These are phyloP conservation scores for Cladosporium cucumerinum DNA, from an alignment of 2,329 filamentous ascomycete genomes.

Conservation along the genomic window DNA sequence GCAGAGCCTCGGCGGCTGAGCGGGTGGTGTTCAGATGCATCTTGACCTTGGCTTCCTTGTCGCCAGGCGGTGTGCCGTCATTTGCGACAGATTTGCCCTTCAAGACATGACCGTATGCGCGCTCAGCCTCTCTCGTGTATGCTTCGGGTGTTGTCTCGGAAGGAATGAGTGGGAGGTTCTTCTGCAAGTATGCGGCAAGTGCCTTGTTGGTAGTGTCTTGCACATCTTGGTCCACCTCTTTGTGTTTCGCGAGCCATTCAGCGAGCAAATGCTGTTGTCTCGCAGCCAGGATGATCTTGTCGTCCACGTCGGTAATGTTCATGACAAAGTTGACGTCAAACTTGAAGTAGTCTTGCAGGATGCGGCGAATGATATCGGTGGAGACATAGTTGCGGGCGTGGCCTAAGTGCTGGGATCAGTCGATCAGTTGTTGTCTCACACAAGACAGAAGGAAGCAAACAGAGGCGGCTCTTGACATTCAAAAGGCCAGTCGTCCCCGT, in stretches of 20 bases:
- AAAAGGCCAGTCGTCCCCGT: neutral
- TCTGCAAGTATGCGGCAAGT: conserved; percentile 58
- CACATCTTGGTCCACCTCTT: conserved; percentile 45
- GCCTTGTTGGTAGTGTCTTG: conserved; percentile 49
- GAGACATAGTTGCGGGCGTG: conserved; percentile 89
- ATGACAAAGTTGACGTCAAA: conserved; percentile 84
- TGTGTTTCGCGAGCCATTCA: conserved; percentile 60
- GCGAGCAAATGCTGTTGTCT: conserved; percentile 75
- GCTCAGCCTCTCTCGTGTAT: conserved; percentile 48
- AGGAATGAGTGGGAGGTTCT: conserved; percentile 59
- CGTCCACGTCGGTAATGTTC: conserved; percentile 82
- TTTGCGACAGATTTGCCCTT: conserved; percentile 54
- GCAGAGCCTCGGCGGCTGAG: conserved; percentile 52
- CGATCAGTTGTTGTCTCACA: conserved; percentile 10
- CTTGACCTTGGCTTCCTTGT: conserved; percentile 81
- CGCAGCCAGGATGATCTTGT: conserved; percentile 60
- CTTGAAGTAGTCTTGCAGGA: conserved; percentile 77
- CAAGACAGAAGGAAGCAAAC: neutral
- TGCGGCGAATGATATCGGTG: conserved; percentile 81
- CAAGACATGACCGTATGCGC: conserved; percentile 54
- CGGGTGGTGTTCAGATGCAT: conserved; percentile 73
- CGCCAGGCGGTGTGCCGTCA: conserved; percentile 56
- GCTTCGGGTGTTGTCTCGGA: conserved; percentile 43
- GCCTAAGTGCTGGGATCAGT: conserved; percentile 57
- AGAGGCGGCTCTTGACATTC: neutral